Evolutionary conservation across 345 rosid species (phyloP), one percentile per base, ranked within the genome.

Genomic region (Lepidium aucheri): DNA sequence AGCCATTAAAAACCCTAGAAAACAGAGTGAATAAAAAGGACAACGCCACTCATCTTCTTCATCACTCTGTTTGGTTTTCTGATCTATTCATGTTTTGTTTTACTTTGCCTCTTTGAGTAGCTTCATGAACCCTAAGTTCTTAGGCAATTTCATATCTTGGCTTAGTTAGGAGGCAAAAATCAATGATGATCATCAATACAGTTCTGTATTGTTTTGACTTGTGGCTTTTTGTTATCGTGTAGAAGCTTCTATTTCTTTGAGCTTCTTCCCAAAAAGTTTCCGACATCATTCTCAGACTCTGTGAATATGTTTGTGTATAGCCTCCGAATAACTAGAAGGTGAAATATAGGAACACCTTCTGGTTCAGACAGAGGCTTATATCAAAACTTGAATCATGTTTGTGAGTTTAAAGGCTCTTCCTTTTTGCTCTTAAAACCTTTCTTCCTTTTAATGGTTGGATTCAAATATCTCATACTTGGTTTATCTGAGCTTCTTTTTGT

Each of bases 301-400:
- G 41, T 34, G 4, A 1, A n/a, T n/a, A n/a, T n/a, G n/a, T 4
- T 15, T 15, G 1, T n/a, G 0, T 12, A 24, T 55, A 71, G 75
- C 75, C 64, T 71, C 75, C 75, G 75, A 71, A 71, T 71, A 63
- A 22, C 58, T 43, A 55, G 69, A 70, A 63, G 17, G 75, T 70
- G 69, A 13, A 54, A 26, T 70, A 54, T 54, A 16, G 41, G 28
- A 71, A 71, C 58, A 63, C 75, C 10, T 71, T 71, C 64, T 71
- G 36, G 69, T 71, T 63, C 75, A 71, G 75, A 71, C 75, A 71
- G 46, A 45, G 69, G 69, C 75, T 71, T 71, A 71, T 63, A 71
- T 46, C 57, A 71, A 63, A 30, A 16, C 43, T 46, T 50, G 75
- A 71, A 54, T 71, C 69, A 34, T 54, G 13, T 43, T 70, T 62